phyloP scores from a whole-genome alignment of 2,329 filamentous ascomycete genomes.

The Fusarium verticillioides region DNA sequence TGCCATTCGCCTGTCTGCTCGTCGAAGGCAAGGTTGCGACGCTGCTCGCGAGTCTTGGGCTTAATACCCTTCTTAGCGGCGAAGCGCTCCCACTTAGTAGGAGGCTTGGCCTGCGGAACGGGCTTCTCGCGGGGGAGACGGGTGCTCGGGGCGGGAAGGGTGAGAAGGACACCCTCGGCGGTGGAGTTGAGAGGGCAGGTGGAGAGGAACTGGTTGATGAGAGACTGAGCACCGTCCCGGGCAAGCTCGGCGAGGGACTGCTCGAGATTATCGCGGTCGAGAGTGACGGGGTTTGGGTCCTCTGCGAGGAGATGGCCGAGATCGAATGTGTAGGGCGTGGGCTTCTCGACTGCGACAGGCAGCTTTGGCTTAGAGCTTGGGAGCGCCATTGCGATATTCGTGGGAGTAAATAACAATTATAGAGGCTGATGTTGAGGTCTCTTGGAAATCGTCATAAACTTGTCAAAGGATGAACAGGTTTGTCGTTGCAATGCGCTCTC shows the following conservation, averaged over 20 bases:
- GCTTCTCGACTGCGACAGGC: slow-evolving; percentile 77
- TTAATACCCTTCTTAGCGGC: slow-evolving; percentile 97
- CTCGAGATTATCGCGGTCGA: slow-evolving; percentile 68
- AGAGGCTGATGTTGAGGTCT: background rate
- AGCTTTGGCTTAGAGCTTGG: slow-evolving; percentile 59
- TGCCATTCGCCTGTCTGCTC: slow-evolving; percentile 89
- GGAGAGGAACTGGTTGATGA: slow-evolving; percentile 94
- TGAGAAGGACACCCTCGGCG: slow-evolving; percentile 77
- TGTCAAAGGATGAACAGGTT: background rate
- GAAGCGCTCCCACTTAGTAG: slow-evolving; percentile 96
- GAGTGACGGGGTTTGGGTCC: slow-evolving; percentile 84
- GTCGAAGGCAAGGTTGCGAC: slow-evolving; percentile 82
- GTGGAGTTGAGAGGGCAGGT: slow-evolving; percentile 83
- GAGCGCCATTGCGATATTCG: slow-evolving; percentile 48
- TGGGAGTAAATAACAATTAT: background rate
- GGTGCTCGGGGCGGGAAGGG: slow-evolving; percentile 77
- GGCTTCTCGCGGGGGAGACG: slow-evolving; percentile 91
- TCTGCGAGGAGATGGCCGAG: slow-evolving; percentile 86
- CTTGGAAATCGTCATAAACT: background rate
- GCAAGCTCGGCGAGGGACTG: slow-evolving; percentile 76
- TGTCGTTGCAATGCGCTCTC: slow-evolving; percentile 11
- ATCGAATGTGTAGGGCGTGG: slow-evolving; percentile 92
- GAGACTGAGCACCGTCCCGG: slow-evolving; percentile 88
- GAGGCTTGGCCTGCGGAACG: slow-evolving; percentile 80
- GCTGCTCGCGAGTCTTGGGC: slow-evolving; percentile 82